Percentiles rank a stretch among this genome's conserved stretches.
Evolutionary conservation across 805 yeast genomes (phyloP).

Genomic region (Candida suzukii): DNA sequence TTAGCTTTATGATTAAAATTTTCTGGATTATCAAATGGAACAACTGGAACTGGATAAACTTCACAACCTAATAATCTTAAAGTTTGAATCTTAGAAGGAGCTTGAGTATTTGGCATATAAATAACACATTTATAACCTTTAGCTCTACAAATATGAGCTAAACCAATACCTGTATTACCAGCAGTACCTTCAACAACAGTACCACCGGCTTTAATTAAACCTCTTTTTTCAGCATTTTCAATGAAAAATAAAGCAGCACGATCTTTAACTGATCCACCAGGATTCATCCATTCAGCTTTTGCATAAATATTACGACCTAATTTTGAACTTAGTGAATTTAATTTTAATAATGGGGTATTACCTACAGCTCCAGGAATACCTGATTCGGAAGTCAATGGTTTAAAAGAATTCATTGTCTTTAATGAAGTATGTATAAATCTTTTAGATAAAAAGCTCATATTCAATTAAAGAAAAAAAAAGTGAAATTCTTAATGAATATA

Average conservation of each 20-base stretch:
- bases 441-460: background rate
- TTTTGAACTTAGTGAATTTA: constrained; percentile 48
- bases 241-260: constrained; percentile 78
- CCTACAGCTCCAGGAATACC: constrained; percentile 86
- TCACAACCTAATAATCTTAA: constrained; percentile 75
- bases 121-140: constrained; percentile 80
- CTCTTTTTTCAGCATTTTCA: constrained; percentile 69
- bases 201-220: constrained; percentile 65
- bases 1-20: constrained; percentile 85
- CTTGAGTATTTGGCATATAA: constrained; percentile 88
- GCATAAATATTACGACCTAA: constrained; percentile 74
- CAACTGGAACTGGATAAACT: constrained; percentile 85
- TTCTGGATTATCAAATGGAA: constrained; percentile 71
- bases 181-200: constrained; percentile 93
- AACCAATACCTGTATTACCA: constrained; percentile 92
- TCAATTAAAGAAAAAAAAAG: too few relatives aligned
- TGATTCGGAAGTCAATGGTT: constrained; percentile 56
- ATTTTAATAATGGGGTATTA: constrained; percentile 77
- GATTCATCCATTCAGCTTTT: constrained; percentile 89
- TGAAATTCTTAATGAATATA: too few relatives aligned
- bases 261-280: constrained; percentile 90
- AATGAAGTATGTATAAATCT: background rate
- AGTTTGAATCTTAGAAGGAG: constrained; percentile 71
- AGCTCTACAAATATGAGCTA: constrained; percentile 74
- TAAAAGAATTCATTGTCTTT: constrained; percentile 24